Base-by-base conservation (phyloP, 2,329 filamentous ascomycete genomes). In the Polytolypa hystricis region DNA sequence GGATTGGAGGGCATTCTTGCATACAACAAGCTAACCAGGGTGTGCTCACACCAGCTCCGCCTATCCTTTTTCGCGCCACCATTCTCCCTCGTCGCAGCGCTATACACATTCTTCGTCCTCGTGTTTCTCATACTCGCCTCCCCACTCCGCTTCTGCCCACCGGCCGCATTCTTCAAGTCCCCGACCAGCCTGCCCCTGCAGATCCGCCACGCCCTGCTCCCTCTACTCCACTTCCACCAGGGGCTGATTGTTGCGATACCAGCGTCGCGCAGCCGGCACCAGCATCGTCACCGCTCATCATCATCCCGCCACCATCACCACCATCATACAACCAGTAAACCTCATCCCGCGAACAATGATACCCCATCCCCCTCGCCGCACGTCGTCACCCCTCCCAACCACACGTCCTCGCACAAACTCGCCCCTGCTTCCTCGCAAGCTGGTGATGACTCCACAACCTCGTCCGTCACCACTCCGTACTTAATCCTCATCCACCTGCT, bases 21-120 rank as follows among this genome's bases (percentile, higher is more conserved):
- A 29, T 17, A 20, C 21, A 29, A 15, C 39, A 7, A 20, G 12
- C 16, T n/a, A 30, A 6, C 31, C 5, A 23, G 18, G 20, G 25
- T 15, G 33, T 12, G 33, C 15, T 14, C 25, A 11, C 15, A 11
- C 3, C 30, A 55, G 52, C 36, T 54, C 25, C 53, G 52, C 41
- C 47, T 56, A 25, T 52, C 52, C 5, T 49, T 50, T 34, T 17
- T 73, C 11, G 69, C 71, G 44, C 69, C 70, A 9, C 48, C 74
- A 5, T 64, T 77, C 46, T 74, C 73, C 35, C 47, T 72, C 20
- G 51, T 65, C 42, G 69, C 72, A 44, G 60, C 64, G 26, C 40
- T 75, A 33, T 79, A 74, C 61, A 69, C 73, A 12, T 44, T 71
- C 38, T 56, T 70, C 43, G 64, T 68, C 10, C 47, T 74, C 30